phyloP scores from a whole-genome alignment of 2,329 filamentous ascomycete species.

The Cordyceps sp. region DNA sequence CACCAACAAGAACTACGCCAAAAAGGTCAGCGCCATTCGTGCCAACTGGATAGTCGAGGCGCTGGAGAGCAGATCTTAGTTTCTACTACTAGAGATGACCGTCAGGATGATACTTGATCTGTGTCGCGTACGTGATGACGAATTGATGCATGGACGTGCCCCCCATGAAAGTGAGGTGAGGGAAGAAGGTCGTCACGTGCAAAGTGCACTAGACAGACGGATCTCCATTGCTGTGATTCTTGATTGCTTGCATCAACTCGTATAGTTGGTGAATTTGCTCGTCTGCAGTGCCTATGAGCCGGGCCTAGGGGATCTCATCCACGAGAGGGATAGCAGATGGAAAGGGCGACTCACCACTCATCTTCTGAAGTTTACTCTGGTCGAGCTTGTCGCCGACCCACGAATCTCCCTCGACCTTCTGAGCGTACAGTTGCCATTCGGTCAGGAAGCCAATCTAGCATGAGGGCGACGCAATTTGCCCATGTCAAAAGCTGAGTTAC shows the following conservation, averaged over 20 bases:
- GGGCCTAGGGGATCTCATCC: background rate
- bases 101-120: no score
- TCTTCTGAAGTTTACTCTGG: slow-evolving; percentile 67
- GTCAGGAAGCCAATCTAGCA: slow-evolving; percentile 80
- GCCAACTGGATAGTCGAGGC: slow-evolving; percentile 41
- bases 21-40: slow-evolving; percentile 46
- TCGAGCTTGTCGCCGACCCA: slow-evolving; percentile 83
- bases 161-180: no score
- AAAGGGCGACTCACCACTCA: slow-evolving; percentile 56
- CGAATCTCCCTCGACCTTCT: slow-evolving; percentile 71
- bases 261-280: slow-evolving; percentile 89
- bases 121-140: no score
- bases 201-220: no score
- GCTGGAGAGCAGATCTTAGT: slow-evolving; percentile 12
- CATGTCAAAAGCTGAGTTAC: background rate
- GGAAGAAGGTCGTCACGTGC: no score
- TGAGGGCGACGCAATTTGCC: background rate
- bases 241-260: slow-evolving; percentile 78
- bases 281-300: slow-evolving; percentile 37
- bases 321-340: background rate
- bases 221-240: slow-evolving; percentile 17
- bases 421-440: slow-evolving; percentile 92
- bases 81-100: no score
- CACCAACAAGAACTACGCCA: slow-evolving; percentile 49
- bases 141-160: no score